phyloP scores from a whole-genome alignment of 2,329 filamentous ascomycete genomes.

The Ustulina deusta region DNA sequence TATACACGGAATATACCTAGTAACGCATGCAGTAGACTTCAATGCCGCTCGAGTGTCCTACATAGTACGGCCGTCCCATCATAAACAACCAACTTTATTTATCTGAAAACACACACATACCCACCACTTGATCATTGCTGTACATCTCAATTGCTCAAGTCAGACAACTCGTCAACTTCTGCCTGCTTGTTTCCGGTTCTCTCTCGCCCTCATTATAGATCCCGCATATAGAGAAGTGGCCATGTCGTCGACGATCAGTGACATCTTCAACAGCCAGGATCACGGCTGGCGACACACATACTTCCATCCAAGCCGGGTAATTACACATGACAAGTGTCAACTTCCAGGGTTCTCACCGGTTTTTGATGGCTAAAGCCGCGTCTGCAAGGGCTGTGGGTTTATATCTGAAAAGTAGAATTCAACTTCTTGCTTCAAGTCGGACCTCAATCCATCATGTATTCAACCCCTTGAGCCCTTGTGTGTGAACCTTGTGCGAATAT shows the following conservation, averaged over 20 bases:
- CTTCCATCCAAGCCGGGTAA: constrained; percentile 46
- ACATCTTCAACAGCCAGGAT: constrained; percentile 41
- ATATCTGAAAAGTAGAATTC: constrained; percentile 1
- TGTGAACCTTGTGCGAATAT: not conserved
- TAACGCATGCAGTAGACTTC: too few species aligned
- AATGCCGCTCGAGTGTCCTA: too few species aligned
- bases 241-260: constrained; percentile 15
- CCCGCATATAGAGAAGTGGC: constrained; percentile 9
- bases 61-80: not conserved
- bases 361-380: constrained; percentile 29
- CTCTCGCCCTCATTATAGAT: not conserved
- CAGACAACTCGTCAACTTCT: not conserved
- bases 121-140: not conserved
- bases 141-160: not conserved
- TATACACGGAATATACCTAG: too few species aligned
- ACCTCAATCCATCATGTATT: constrained; percentile 17
- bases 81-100: not conserved
- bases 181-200: not conserved
- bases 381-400: constrained; percentile 13
- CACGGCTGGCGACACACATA: constrained; percentile 42
- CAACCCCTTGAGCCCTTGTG: not conserved
- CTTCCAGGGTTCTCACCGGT: constrained; percentile 20
- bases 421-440: constrained; percentile 4
- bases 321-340: constrained; percentile 51
- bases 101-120: not conserved